Evolutionary conservation across 2,329 filamentous ascomycete species (phyloP).

Genomic region (Orbilia quercus): DNA sequence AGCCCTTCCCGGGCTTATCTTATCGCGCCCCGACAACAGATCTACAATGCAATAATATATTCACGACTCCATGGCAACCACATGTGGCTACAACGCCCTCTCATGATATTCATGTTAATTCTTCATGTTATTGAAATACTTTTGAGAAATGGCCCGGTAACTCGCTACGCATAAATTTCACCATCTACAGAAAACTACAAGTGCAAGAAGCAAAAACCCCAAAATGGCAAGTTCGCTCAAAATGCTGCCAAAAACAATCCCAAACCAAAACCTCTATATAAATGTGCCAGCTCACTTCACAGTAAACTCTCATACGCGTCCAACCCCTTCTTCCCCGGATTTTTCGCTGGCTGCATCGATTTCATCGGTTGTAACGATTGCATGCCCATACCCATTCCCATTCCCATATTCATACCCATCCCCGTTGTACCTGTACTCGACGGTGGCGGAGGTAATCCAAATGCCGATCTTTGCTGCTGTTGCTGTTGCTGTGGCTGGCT

Average conservation of each 20-base stretch:
- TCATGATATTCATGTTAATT: no score
- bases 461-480: slow-evolving; percentile 68
- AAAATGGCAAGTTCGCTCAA: slow-evolving; percentile 33
- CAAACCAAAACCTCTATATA: neutral
- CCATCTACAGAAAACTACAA: slow-evolving; percentile 12
- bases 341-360: slow-evolving; percentile 66
- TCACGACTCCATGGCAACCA: no score
- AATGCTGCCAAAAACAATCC: slow-evolving; percentile 19
- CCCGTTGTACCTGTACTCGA: slow-evolving; percentile 45
- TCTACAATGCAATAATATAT: neutral
- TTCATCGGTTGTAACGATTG: slow-evolving; percentile 72
- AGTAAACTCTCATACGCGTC: slow-evolving; percentile 71
- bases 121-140: neutral
- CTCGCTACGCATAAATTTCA: neutral
- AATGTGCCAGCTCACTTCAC: slow-evolving; percentile 60
- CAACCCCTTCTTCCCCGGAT: slow-evolving; percentile 63
- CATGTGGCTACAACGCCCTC: no score
- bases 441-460: slow-evolving; percentile 62
- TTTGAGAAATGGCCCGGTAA: neutral
- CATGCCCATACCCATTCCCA: slow-evolving; percentile 68
- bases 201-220: neutral
- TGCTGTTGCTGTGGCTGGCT: slow-evolving; percentile 66
- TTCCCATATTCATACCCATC: slow-evolving; percentile 38
- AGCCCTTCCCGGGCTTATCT: no score
- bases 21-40: slow-evolving; percentile 10